These are phyloP conservation scores for Boletus rubropictus DNA, from an alignment of 768 basidiomycete species.

Conservation along the genomic window DNA sequence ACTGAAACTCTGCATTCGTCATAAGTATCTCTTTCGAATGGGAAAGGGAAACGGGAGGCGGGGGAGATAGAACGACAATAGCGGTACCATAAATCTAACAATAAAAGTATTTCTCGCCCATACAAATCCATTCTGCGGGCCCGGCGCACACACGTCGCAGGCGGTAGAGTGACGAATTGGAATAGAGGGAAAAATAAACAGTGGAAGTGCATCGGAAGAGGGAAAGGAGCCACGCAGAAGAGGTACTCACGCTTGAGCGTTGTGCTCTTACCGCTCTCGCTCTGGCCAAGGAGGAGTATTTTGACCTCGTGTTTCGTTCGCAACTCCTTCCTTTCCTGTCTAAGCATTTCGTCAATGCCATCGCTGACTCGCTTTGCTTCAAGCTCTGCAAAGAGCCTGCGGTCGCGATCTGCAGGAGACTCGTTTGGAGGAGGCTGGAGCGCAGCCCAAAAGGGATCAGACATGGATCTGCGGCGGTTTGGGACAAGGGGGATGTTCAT, in stretches of 20 bases:
- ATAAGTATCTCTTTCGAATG: conserved; percentile 16
- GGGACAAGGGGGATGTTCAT: conserved; percentile 30
- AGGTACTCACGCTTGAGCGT: conserved; percentile 76
- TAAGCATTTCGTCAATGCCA: conserved; percentile 73
- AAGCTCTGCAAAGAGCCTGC: conserved; percentile 56
- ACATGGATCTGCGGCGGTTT: conserved; percentile 42
- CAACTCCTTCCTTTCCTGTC: conserved; percentile 57
- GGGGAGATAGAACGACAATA: conserved; percentile 3
- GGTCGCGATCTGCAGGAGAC: conserved; percentile 59
- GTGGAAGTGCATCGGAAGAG: conserved; percentile 1
- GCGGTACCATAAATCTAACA: not conserved
- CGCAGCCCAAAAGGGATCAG: conserved; percentile 66
- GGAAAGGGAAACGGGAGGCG: not conserved
- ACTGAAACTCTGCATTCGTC: conserved; percentile 63
- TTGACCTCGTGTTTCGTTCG: conserved; percentile 61
- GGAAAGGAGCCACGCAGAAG: conserved; percentile 1
- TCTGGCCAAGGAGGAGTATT: conserved; percentile 79
- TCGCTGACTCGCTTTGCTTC: conserved; percentile 74
- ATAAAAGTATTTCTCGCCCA: conserved; percentile 1
- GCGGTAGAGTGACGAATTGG: not conserved
- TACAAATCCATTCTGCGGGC: not conserved
- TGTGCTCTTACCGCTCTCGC: conserved; percentile 86
- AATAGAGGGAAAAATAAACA: not conserved
- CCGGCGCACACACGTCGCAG: not conserved
- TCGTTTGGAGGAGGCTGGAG: conserved; percentile 71